A percentile compares a stretch with the other conserved stretches of the same genome.
These are phyloP conservation scores for Triangularia setosa DNA, from an alignment of 2,329 filamentous ascomycete genomes.

Conservation along the genomic window DNA sequence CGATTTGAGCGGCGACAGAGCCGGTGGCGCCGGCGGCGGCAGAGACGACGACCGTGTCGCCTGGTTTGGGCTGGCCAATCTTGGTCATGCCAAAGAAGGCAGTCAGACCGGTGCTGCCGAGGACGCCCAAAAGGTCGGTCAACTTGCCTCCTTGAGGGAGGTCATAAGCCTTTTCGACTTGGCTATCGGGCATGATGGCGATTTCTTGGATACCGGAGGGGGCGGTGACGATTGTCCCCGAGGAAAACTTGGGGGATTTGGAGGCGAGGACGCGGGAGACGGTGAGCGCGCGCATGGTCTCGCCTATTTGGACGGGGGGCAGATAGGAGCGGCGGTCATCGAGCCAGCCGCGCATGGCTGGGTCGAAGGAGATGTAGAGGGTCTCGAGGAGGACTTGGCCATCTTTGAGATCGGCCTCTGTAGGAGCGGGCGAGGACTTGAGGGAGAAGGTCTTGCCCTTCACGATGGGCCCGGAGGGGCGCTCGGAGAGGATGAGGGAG, in stretches of 20 bases:
- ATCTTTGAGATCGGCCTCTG: conserved; percentile 44
- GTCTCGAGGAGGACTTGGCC: conserved; percentile 49
- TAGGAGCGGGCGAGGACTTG: conserved; percentile 48
- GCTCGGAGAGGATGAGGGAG: conserved; percentile 58
- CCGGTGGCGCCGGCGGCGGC: conserved; percentile 67
- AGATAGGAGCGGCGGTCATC: conserved; percentile 50
- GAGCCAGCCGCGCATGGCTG: conserved; percentile 62
- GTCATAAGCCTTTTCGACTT: conserved; percentile 29
- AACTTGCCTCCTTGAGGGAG: conserved; percentile 29
- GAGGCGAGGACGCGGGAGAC: conserved; percentile 51
- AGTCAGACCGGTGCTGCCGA: conserved; percentile 60
- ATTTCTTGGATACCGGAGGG: conserved; percentile 56
- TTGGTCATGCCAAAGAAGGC: conserved; percentile 65
- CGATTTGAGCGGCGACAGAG: conserved; percentile 63
- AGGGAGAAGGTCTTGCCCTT: conserved; percentile 61
- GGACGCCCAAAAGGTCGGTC: conserved; percentile 52
- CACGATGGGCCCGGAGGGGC: conserved; percentile 57
- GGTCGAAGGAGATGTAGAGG: conserved; percentile 58
- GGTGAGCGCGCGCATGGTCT: conserved; percentile 55
- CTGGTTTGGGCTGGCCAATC: conserved; percentile 56
- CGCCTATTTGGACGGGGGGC: conserved; percentile 56
- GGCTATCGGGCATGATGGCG: conserved; percentile 46
- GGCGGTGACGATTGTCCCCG: conserved; percentile 49
- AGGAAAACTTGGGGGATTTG: conserved; percentile 42
- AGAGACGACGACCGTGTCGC: conserved; percentile 63